Percentiles rank a stretch among this genome's conserved stretches.
These are phyloP conservation scores for Vitis vinifera DNA, from an alignment of 164 flowering plant species.

Conservation along the genomic window DNA sequence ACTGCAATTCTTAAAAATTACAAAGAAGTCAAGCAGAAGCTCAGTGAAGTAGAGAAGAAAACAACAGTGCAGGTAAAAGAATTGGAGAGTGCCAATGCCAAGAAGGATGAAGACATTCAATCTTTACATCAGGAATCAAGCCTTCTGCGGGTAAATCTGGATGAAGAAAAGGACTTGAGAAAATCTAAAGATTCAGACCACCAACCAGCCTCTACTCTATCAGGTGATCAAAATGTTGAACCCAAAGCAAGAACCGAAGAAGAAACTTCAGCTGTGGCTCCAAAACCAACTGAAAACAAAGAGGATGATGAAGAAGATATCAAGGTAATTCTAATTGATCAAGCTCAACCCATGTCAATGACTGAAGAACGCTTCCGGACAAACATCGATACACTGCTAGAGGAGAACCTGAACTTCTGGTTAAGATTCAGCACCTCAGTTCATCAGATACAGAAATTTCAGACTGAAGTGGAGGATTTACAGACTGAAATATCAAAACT, in stretches of 20 bases:
- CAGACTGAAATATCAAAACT: constrained; percentile 42
- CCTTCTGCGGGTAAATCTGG: constrained; percentile 28
- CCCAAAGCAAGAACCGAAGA: constrained; percentile 8
- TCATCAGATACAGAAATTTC: constrained; percentile 61
- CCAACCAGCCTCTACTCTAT: constrained; percentile 3
- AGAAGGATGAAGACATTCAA: constrained; percentile 59
- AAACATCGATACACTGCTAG: constrained; percentile 61
- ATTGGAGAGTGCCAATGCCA: constrained; percentile 36
- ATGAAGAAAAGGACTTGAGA: constrained; percentile 11
- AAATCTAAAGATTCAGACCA: constrained; percentile 16
- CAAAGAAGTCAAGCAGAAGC: constrained; percentile 56
- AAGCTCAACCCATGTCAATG: constrained; percentile 25
- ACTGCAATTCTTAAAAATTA: constrained; percentile 52
- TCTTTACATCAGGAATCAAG: constrained; percentile 40
- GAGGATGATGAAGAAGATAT: constrained; percentile 31
- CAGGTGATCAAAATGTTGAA: constrained; percentile 16
- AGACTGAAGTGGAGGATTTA: constrained; percentile 47
- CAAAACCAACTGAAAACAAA: constrained; percentile 5
- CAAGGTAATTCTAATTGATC: constrained; percentile 20
- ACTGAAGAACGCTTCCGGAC: constrained; percentile 54
- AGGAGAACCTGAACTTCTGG: constrained; percentile 74
- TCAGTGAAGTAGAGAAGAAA: constrained; percentile 43
- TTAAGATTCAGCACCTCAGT: constrained; percentile 60
- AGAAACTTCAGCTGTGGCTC: not conserved
- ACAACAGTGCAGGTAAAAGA: constrained; percentile 32